A percentile compares a stretch with the other conserved stretches of the same genome.
Conservation (phyloP, 192 early-diverging fungal genomes). For the Lobosporangium transversale region DNA sequence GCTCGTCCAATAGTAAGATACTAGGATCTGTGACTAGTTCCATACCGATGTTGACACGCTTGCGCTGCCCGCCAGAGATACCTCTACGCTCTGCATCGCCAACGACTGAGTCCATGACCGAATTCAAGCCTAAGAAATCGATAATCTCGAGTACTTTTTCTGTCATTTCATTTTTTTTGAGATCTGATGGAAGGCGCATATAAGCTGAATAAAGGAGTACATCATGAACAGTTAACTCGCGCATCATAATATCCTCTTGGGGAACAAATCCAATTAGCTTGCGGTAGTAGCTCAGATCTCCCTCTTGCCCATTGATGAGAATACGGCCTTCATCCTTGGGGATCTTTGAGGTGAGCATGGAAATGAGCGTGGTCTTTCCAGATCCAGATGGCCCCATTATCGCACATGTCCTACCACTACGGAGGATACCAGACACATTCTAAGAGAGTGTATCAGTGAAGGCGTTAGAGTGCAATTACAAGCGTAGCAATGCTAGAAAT, state of each 20-base stretch:
- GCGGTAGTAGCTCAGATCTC: constrained; percentile 66
- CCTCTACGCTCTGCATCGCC: constrained; percentile 73
- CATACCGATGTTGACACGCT: constrained; percentile 84
- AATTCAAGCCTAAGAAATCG: constrained; percentile 62
- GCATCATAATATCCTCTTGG: constrained; percentile 71
- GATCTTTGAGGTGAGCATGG: constrained; percentile 73
- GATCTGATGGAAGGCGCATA: constrained; percentile 66
- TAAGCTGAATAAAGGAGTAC: constrained; percentile 72
- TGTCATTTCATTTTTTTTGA: constrained; percentile 54
- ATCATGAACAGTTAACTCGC: constrained; percentile 75
- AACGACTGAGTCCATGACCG: constrained; percentile 64
- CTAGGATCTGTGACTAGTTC: constrained; percentile 67
- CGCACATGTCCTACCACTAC: constrained; percentile 65
- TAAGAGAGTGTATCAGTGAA: no score
- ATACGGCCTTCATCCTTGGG: constrained; percentile 62
- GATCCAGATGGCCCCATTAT: constrained; percentile 68
- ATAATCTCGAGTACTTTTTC: constrained; percentile 67
- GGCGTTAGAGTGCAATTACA: no score
- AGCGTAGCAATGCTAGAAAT: no score
- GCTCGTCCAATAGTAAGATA: constrained; percentile 75
- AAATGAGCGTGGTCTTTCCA: constrained; percentile 71
- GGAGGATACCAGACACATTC: constrained; percentile 68
- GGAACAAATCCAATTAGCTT: constrained; percentile 81
- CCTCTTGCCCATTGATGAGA: constrained; percentile 67
- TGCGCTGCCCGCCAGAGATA: constrained; percentile 78